Base-by-base conservation (phyloP, 257 asterid species). In the Scutellaria barbata region DNA sequence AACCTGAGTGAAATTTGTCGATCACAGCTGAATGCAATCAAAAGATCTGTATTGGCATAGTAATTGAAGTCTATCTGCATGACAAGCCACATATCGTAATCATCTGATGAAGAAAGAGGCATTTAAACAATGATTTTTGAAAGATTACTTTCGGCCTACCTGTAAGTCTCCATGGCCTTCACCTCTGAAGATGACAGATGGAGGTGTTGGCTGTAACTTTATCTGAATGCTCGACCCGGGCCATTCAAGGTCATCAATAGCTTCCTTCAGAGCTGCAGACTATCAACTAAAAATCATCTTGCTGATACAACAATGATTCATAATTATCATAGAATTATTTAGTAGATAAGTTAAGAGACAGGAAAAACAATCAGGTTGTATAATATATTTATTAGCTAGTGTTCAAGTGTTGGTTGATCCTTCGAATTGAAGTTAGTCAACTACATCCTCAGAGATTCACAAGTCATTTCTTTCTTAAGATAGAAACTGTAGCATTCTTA, bases 121-220 rank as follows among this genome's bases (percentile, higher is more conserved):
- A 16, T 52, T 43, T 30, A 42, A 30, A 52, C 40, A 54, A 11
- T 16, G 45, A 10, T 8, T 14, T 3, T 5, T 30, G 4, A 51
- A 42, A 8, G 42, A 33, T 47, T 69, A 47, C 30, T 37, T 12
- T 25, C 14, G 10, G 71, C n/a, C 8, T 58, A 90, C 98, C 92
- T 93, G 98, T 42, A 94, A 80, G 80, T 94, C 97, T 16, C 99
- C 99, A 74, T 89, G 98, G 81, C 98, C 98, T 86, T 94, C 96
- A 11, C 93, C 93, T 73, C 87, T 86, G 77, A 94, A 91, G 74
- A 88, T 85, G 63, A 94, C 98, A 12, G 87, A 79, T 58, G 98
- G 98, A 69, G 99, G 98, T 63, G 81, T 8, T 48, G 98, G 96
- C 71, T 83, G 90, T 76, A 94, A 77, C 77, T 66, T 84, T 76